Base-by-base conservation (phyloP, 495 filamentous ascomycete genomes). In the Chaetomidium leptoderma region DNA sequence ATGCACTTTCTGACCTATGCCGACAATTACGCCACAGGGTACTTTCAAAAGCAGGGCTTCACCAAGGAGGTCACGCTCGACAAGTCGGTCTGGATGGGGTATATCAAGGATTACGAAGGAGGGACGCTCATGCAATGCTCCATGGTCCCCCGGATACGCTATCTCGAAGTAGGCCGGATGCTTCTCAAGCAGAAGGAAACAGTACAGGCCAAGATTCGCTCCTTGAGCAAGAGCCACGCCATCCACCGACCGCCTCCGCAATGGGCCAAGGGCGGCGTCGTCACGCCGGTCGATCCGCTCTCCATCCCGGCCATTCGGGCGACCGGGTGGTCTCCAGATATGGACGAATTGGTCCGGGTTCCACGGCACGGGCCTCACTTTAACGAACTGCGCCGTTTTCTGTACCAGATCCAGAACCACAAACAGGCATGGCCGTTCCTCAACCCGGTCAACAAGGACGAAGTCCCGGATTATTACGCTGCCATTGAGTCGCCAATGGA, bases 1-100 rank as follows among this genome's bases (percentile, higher is more conserved):
- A 95, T 95, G 89, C 90, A 97, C 69, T 96, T 97, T 73, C 81
- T 97, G 7, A 97, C 92, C 16, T 97, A 97, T 64, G 92, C 92
- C 42, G 92, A 97, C 70, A 97, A 97, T 65, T 97, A 96, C 68
- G 92, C 92, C 21, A 97, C 96, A 55, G 92, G 92, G 0, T 97
- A 96, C 66, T 97, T 97, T 77, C 92, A 96, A 67, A 97, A 97
- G 70, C 92, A 97, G 71, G 92, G 92, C 0, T 97, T 97, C 64
- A 96, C 92, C 0, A 97, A 97, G 66, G 91, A 97, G 57, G 95
- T 97, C 65, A 95, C 89, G 0, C 81, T 97, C 2, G 89, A 92
- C 29, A 87, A 83, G 64, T 81, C 85, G 6, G 82, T 88, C 27
- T 97, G 92, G 92, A 97, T 96, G 92, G 92, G 92, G 21, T 97